Evolutionary conservation across 2,329 filamentous ascomycete genomes (phyloP).

Genomic region (Chaetothyriales sp.): DNA sequence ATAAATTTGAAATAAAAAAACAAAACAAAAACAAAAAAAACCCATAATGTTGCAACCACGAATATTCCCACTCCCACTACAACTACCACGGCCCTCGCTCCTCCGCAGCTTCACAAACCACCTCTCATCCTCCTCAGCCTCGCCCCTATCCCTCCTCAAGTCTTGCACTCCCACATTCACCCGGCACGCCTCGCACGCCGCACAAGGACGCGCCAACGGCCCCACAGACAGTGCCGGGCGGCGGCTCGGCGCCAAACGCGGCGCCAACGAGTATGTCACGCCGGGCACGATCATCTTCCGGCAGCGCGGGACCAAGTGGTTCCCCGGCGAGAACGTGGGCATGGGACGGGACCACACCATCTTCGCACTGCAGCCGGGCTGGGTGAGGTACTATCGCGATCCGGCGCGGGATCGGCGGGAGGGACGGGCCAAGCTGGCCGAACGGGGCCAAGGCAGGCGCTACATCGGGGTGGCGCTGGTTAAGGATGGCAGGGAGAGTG

Average conservation of each 20-base stretch:
- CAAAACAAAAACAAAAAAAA: neutral
- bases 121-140: conserved; percentile 18
- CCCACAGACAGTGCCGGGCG: conserved; percentile 62
- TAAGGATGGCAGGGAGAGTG: conserved; percentile 47
- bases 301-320: conserved; percentile 84
- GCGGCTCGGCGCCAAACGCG: conserved; percentile 87
- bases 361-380: conserved; percentile 70
- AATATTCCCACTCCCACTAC: conserved; percentile 22
- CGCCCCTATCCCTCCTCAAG: conserved; percentile 22
- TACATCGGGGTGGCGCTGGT: conserved; percentile 91
- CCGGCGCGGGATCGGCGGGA: conserved; percentile 47
- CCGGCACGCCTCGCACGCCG: conserved; percentile 50
- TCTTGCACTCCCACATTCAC: conserved; percentile 26
- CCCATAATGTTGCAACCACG: conserved; percentile 31
- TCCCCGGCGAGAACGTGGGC: conserved; percentile 83
- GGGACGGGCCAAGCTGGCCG: neutral
- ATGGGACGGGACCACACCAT: conserved; percentile 97
- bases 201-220: conserved; percentile 55
- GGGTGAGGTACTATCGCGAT: conserved; percentile 94
- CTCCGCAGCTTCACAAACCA: conserved; percentile 20
- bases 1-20: neutral
- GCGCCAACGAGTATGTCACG: conserved; percentile 83
- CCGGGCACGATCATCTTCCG: conserved; percentile 97
- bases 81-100: conserved; percentile 22
- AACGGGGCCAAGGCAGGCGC: conserved; percentile 53